These are phyloP conservation scores for Alnus rubra DNA, from an alignment of 306 rosid genomes.

Conservation along the genomic window DNA sequence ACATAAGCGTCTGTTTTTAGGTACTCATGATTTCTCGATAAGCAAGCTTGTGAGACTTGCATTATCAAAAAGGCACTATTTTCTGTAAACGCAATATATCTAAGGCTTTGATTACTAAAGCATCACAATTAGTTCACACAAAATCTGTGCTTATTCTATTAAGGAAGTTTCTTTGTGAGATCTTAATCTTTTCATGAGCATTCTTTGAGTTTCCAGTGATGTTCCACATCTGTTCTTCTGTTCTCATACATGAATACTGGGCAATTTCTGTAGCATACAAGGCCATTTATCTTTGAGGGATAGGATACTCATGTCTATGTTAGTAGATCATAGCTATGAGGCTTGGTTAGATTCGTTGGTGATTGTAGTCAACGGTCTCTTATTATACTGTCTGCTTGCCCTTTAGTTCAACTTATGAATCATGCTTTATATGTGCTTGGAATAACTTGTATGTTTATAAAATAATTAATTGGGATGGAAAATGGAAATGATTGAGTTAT, in stretches of 20 bases:
- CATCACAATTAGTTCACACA: neutral
- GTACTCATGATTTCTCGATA: neutral
- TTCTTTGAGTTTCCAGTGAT: neutral
- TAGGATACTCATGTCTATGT: neutral
- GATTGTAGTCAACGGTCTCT: neutral
- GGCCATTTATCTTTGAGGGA: neutral
- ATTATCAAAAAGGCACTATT: neutral
- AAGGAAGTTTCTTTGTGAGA: neutral
- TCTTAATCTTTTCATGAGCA: neutral
- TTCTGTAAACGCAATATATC: neutral
- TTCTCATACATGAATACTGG: neutral
- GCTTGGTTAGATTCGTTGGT: neutral
- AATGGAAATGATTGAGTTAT: slow-evolving; percentile 6
- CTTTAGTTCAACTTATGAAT: neutral
- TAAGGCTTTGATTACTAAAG: neutral
- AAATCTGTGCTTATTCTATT: neutral
- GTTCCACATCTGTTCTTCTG: neutral
- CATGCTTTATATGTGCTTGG: neutral
- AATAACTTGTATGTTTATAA: neutral
- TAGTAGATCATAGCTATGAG: neutral
- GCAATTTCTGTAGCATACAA: neutral
- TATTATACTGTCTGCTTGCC: neutral
- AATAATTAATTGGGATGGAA: neutral
- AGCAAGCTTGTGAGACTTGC: neutral
- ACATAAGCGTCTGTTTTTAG: neutral